Evolutionary conservation across 2,329 filamentous ascomycete species (phyloP).

Genomic region (Thelonectria olida): DNA sequence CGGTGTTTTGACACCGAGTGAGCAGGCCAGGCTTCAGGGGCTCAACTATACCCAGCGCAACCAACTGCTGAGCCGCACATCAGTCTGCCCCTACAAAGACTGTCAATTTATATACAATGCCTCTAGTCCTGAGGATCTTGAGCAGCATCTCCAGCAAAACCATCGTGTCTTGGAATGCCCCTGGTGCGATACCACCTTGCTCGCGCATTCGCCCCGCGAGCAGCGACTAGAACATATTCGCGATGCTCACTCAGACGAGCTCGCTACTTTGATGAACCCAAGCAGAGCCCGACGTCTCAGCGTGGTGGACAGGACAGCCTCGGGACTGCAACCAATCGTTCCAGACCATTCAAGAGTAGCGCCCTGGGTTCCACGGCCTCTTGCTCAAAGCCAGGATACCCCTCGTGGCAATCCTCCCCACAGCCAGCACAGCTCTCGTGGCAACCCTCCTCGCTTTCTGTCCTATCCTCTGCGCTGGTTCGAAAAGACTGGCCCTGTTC

Average conservation of each 20-base stretch:
- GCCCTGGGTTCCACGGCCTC: no score
- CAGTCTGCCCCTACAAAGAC: conserved; percentile 49
- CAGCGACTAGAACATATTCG: background rate
- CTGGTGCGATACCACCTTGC: conserved; percentile 47
- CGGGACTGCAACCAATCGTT: no score
- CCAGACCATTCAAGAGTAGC: no score
- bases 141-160: conserved; percentile 46
- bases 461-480: conserved; percentile 26
- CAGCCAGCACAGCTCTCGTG: background rate
- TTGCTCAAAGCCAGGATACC: no score
- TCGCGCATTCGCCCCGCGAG: conserved; percentile 39
- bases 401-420: background rate
- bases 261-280: no score
- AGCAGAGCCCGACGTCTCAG: no score
- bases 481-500: conserved; percentile 10
- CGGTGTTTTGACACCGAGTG: conserved; percentile 51
- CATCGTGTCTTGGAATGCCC: conserved; percentile 48
- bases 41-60: conserved; percentile 15
- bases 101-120: conserved; percentile 47
- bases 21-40: conserved; percentile 48
- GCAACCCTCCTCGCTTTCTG: conserved; percentile 23
- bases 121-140: conserved; percentile 42
- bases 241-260: background rate
- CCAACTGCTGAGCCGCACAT: conserved; percentile 37
- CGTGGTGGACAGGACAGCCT: no score